These are phyloP conservation scores for Mrakia gelida DNA, from an alignment of 768 basidiomycete genomes.

Conservation along the genomic window DNA sequence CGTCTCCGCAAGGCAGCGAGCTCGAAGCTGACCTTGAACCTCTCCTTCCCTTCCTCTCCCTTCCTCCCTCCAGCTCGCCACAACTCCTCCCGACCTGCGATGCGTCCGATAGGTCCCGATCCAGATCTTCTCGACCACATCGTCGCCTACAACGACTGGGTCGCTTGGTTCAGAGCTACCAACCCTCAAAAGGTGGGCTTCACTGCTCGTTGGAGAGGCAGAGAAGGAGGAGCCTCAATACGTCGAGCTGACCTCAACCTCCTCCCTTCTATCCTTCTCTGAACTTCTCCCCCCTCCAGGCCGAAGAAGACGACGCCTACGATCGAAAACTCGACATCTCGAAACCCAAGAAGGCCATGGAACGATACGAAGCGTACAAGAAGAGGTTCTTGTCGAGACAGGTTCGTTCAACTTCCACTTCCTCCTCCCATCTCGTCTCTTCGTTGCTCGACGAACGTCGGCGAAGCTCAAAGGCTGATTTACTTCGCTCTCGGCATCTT, in stretches of 20 bases:
- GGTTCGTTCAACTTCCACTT: constrained; percentile 54
- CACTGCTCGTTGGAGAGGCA: neutral
- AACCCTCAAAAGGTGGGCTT: constrained; percentile 21
- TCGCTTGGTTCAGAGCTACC: constrained; percentile 53
- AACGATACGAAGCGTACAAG: constrained; percentile 87
- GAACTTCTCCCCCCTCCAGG: constrained; percentile 59
- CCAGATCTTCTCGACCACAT: constrained; percentile 54
- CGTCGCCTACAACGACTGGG: constrained; percentile 45
- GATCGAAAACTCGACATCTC: constrained; percentile 53
- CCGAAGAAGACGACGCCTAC: constrained; percentile 60
- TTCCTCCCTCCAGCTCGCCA: neutral
- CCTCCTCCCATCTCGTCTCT: neutral
- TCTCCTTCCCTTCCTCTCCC: constrained; percentile 44
- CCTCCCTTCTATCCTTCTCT: constrained; percentile 64
- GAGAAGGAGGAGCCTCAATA: neutral
- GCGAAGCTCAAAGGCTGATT: constrained; percentile 19
- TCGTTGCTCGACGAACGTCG: neutral
- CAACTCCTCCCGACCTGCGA: neutral
- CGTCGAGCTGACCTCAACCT: constrained; percentile 47
- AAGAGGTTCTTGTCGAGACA: constrained; percentile 81
- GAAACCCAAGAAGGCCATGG: constrained; percentile 73
- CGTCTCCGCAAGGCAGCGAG: neutral
- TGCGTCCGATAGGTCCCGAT: constrained; percentile 52
- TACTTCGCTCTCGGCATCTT: neutral
- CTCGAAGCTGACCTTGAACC: neutral